Percentiles rank a stretch among this genome's conserved stretches.
phyloP scores from a whole-genome alignment of 2,329 filamentous ascomycete genomes.

The Penicillium brevicompactum region DNA sequence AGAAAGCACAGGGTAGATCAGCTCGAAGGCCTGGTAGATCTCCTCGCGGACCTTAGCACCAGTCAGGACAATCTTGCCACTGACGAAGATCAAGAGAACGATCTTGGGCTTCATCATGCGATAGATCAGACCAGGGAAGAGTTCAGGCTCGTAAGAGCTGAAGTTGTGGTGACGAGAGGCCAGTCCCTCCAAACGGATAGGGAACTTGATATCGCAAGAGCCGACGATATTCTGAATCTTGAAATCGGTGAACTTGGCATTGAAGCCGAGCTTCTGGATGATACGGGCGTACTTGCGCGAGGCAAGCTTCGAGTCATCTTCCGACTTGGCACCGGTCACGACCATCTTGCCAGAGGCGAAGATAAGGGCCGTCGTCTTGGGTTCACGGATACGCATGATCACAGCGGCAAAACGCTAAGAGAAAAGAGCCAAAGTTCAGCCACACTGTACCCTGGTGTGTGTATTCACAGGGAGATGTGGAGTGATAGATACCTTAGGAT shows the following conservation, averaged over 20 bases:
- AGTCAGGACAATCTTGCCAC: slow-evolving; percentile 96
- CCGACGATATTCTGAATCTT: slow-evolving; percentile 99
- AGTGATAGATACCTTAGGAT: slow-evolving; percentile 76
- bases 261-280: slow-evolving; percentile 99
- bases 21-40: slow-evolving; percentile 94
- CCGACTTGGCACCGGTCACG: slow-evolving; percentile 95
- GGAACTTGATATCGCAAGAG: slow-evolving; percentile 99
- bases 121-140: slow-evolving; percentile 99
- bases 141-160: slow-evolving; percentile 96
- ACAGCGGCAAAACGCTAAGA: slow-evolving; percentile 93
- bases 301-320: slow-evolving; percentile 96
- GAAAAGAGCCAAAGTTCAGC: slow-evolving; percentile 45
- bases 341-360: slow-evolving; percentile 99
- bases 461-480: slow-evolving; percentile 34
- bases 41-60: slow-evolving; percentile 98
- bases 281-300: slow-evolving; percentile 98
- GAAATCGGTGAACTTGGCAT: slow-evolving; percentile 99
- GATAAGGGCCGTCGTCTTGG: slow-evolving; percentile 96
- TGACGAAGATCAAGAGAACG: slow-evolving; percentile 95
- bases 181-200: slow-evolving; percentile 92
- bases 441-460: slow-evolving; percentile 43
- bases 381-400: slow-evolving; percentile 99
- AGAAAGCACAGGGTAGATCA: slow-evolving; percentile 95
- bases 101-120: slow-evolving; percentile 99
- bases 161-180: slow-evolving; percentile 98